phyloP scores from a whole-genome alignment of 2,329 filamentous ascomycete species.

The Colletotrichum echinochloae region DNA sequence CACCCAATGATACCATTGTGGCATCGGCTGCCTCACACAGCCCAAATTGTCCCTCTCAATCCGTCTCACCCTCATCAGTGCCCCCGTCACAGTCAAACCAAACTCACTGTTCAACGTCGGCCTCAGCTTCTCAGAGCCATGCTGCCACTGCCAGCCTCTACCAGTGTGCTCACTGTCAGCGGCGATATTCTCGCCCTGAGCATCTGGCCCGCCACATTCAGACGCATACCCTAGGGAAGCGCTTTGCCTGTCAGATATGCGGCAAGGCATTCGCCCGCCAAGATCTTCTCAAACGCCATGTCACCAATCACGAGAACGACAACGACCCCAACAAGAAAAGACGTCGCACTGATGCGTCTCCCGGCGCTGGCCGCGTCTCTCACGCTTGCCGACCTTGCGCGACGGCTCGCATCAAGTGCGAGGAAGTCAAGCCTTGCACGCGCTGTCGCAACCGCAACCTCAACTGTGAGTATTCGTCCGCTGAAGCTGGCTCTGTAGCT shows the following conservation, averaged over 20 bases:
- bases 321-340: conserved; percentile 60
- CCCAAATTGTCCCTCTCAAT: conserved; percentile 17
- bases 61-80: conserved; percentile 30
- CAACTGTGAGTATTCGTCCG: conserved; percentile 55
- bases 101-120: conserved; percentile 16
- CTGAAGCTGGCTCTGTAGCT: conserved; percentile 54
- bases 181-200: conserved; percentile 65
- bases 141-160: conserved; percentile 51
- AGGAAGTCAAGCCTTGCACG: conserved; percentile 66
- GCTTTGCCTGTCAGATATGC: conserved; percentile 63
- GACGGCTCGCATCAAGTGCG: conserved; percentile 65
- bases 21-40: conserved; percentile 23
- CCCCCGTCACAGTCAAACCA: conserved; percentile 12
- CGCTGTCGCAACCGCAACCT: conserved; percentile 62
- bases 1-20: conserved; percentile 27
- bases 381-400: conserved; percentile 66
- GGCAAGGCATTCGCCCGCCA: conserved; percentile 66
- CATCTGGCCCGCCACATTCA: conserved; percentile 65
- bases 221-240: conserved; percentile 63
- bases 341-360: conserved; percentile 58
- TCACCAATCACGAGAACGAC: conserved; percentile 62
- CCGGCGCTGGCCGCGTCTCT: conserved; percentile 61
- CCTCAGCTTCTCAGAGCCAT: conserved; percentile 41
- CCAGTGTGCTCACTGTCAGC: conserved; percentile 64
- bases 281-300: conserved; percentile 65